A percentile compares a stretch with the other conserved stretches of the same genome.
These are phyloP conservation scores for Cytospora leucostoma DNA, from an alignment of 2,329 filamentous ascomycete genomes.

Conservation along the genomic window DNA sequence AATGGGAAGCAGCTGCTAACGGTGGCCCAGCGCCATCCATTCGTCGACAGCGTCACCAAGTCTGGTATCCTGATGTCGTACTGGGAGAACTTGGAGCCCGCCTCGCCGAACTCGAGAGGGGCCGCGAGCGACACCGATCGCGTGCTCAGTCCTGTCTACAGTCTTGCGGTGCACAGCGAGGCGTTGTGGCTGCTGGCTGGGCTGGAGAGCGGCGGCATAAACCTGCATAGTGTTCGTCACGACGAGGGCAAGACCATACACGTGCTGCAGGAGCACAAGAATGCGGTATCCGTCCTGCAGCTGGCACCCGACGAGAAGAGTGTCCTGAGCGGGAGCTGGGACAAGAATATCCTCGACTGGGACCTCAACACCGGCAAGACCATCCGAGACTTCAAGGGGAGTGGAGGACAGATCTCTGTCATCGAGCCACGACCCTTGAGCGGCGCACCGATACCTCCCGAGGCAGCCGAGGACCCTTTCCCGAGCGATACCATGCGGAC, in stretches of 20 bases:
- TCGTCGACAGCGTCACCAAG: conserved; percentile 96
- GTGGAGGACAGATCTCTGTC: conserved; percentile 80
- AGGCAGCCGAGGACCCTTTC: conserved; percentile 59
- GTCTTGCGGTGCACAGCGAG: conserved; percentile 84
- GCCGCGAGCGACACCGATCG: conserved; percentile 56
- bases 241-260: conserved; percentile 91
- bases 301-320: conserved; percentile 83
- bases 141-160: conserved; percentile 87
- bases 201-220: conserved; percentile 87
- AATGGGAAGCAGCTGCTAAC: conserved; percentile 93
- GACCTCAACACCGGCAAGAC: conserved; percentile 84
- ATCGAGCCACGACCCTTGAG: conserved; percentile 83
- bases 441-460: conserved; percentile 72
- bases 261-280: conserved; percentile 79
- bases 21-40: conserved; percentile 92
- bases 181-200: conserved; percentile 91
- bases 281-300: conserved; percentile 85
- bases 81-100: conserved; percentile 93
- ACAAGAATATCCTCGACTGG: conserved; percentile 93
- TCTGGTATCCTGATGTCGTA: conserved; percentile 93
- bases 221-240: conserved; percentile 88
- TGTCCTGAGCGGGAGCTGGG: conserved; percentile 92
- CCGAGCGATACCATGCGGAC: conserved; percentile 71
- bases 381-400: conserved; percentile 74
- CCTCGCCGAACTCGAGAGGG: conserved; percentile 36